Base-by-base conservation (phyloP, 768 basidiomycete genomes). In the Phaeotremella fagi region DNA sequence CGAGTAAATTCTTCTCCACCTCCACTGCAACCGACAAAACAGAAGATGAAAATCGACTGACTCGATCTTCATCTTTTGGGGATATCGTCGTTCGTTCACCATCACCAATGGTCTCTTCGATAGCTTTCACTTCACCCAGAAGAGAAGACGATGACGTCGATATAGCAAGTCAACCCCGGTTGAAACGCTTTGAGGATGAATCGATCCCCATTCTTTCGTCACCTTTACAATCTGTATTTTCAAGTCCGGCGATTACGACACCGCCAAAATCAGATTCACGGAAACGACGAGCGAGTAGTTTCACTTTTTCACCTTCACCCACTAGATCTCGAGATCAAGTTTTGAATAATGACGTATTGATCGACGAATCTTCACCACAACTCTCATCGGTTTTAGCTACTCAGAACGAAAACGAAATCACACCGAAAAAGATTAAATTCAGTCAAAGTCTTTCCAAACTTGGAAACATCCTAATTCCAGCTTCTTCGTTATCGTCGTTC, bases 1-100 rank as follows among this genome's bases (percentile, higher is more conserved):
- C 38, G 15, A 66, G 64, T 51, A 70, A 70, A 45, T 70, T 67
- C 57, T 70, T 67, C 46, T 47, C 42, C 23, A 37, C 23, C 6
- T 18, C 24, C 7, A 35, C 48, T 28, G 38, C 37, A 33, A 37
- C 33, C n/a, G 48, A 28, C 29, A 41, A 47, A 23, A 44, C 60
- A 1, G 29, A 51, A 3, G 64, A 59, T 60, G 65, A 67, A 36
- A 29, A 52, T 33, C 35, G 49, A 45, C 26, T 12, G 41, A 20
- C 22, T 20, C 48, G 4, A 11, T 22, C 14, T 54, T 44, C 18
- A 14, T 11, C 35, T 4, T 45, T 35, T 27, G 23, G 14, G 15
- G 47, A 24, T 23, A 41, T 38, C 31, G 22, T 44, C 7, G 38
- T 50, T 11, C 59, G 57, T 12, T 60, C 61, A 18, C 63, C 61